Evolutionary conservation across 1,139 yeast species (phyloP).

Genomic region (Yamadazyma sp.): DNA sequence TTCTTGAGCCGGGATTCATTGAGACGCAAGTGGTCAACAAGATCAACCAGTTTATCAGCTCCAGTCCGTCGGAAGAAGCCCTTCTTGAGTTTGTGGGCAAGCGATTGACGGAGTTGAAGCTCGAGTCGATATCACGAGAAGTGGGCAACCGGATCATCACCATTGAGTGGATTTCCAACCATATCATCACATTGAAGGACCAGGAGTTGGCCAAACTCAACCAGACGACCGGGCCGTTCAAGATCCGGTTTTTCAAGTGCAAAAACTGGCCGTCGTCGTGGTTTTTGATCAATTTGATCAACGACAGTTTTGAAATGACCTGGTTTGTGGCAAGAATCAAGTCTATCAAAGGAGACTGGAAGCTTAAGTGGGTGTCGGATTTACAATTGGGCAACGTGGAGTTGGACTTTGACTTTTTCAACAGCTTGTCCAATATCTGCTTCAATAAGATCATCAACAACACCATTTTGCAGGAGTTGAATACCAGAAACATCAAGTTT

Average conservation of each 20-base stretch:
- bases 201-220: conserved; percentile 30
- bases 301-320: conserved; percentile 45
- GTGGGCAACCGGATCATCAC: conserved; percentile 56
- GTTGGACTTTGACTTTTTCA: conserved; percentile 34
- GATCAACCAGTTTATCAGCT: conserved; percentile 29
- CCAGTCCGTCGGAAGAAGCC: conserved; percentile 27
- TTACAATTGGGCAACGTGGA: conserved; percentile 32
- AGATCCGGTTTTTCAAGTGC: conserved; percentile 55
- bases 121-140: conserved; percentile 55
- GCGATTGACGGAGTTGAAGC: conserved; percentile 44
- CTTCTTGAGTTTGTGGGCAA: conserved; percentile 36
- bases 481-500: conserved; percentile 36
- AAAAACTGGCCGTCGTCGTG: conserved; percentile 74
- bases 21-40: conserved; percentile 34
- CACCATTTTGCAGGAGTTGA: conserved; percentile 61
- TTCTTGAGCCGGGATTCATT: conserved; percentile 43
- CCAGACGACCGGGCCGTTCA: conserved; percentile 9
- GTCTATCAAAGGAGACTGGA: conserved; percentile 64
- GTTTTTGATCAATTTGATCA: conserved; percentile 54
- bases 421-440: conserved; percentile 49
- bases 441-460: conserved; percentile 64
- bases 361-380: conserved; percentile 46
- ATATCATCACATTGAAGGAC: conserved; percentile 49
- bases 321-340: conserved; percentile 69
- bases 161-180: conserved; percentile 67